These are phyloP conservation scores for Diphasiastrum complanatum DNA, from an alignment of 83 land plant genomes.

Conservation along the genomic window DNA sequence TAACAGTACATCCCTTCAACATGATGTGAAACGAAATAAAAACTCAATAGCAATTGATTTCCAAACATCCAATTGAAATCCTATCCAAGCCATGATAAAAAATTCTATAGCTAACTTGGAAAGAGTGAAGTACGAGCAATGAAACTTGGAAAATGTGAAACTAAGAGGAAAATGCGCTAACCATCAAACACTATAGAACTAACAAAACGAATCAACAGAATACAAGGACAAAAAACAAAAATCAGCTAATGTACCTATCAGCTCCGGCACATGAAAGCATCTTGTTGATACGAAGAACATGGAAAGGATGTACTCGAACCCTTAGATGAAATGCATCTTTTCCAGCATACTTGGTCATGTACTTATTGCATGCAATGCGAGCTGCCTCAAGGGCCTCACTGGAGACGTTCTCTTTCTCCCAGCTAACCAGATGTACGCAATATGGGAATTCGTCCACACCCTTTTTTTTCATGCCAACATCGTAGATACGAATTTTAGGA, in stretches of 20 bases:
- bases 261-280: constrained; percentile 95
- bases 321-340: constrained; percentile 84
- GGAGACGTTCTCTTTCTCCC: constrained; percentile 88
- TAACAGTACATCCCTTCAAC: no score
- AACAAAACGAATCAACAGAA: neutral
- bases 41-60: no score
- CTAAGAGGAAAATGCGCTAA: no score
- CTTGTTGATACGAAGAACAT: constrained; percentile 83
- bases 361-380: constrained; percentile 83
- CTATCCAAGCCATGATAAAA: no score
- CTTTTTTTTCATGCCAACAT: constrained; percentile 79
- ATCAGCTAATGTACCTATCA: constrained; percentile 34
- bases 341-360: constrained; percentile 77
- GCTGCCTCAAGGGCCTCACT: constrained; percentile 83
- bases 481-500: constrained; percentile 79
- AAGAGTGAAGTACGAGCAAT: neutral
- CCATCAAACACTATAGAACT: neutral
- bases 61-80: no score
- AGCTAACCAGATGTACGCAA: constrained; percentile 77
- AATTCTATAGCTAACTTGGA: no score
- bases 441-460: constrained; percentile 84
- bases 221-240: neutral
- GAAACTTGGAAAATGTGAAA: neutral
- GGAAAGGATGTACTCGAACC: constrained; percentile 82
- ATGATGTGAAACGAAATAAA: no score